Conservation (phyloP, 371 early-diverging fungal species). For the Rhizopus delemar region DNA sequence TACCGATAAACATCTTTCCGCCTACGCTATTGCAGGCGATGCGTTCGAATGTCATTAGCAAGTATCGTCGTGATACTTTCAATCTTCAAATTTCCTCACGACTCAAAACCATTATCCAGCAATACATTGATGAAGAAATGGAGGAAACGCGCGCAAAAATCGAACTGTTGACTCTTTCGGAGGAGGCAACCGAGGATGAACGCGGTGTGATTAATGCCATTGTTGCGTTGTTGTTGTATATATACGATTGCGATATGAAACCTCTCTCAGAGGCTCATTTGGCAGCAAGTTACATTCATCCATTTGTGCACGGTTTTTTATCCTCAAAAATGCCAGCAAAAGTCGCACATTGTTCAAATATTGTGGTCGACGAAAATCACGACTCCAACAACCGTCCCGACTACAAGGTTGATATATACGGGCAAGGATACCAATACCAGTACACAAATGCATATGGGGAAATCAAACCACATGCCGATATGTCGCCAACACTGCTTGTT, state of each 20-base stretch:
- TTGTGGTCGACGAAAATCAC: conserved; percentile 7
- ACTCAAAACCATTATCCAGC: conserved; percentile 10
- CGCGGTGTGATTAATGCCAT: conserved; percentile 14
- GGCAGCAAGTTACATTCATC: conserved; percentile 24
- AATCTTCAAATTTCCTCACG: conserved; percentile 9
- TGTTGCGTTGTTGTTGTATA: conserved; percentile 21
- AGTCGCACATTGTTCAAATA: conserved; percentile 15
- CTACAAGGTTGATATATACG: conserved; percentile 12
- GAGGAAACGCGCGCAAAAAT: conserved; percentile 13
- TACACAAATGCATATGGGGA: conserved; percentile 15
- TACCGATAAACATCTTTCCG: conserved; percentile 12
- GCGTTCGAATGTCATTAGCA: conserved; percentile 11
- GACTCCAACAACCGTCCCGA: conserved; percentile 12
- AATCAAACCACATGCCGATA: conserved; percentile 12
- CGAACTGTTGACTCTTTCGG: conserved; percentile 10
- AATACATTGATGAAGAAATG: conserved; percentile 9
- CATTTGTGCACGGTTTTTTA: conserved; percentile 19
- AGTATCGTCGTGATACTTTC: conserved; percentile 14
- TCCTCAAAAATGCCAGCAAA: conserved; percentile 13
- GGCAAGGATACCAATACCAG: conserved; percentile 10
- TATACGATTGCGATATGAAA: conserved; percentile 28
- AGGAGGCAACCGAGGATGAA: conserved; percentile 6
- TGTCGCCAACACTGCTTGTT: conserved; percentile 16
- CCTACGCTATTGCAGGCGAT: conserved; percentile 14
- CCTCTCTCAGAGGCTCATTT: conserved; percentile 30